A percentile compares a stretch with the other conserved stretches of the same genome.
Conservation (phyloP, 2,329 filamentous ascomycete genomes). For the Aspergillus glaucus region DNA sequence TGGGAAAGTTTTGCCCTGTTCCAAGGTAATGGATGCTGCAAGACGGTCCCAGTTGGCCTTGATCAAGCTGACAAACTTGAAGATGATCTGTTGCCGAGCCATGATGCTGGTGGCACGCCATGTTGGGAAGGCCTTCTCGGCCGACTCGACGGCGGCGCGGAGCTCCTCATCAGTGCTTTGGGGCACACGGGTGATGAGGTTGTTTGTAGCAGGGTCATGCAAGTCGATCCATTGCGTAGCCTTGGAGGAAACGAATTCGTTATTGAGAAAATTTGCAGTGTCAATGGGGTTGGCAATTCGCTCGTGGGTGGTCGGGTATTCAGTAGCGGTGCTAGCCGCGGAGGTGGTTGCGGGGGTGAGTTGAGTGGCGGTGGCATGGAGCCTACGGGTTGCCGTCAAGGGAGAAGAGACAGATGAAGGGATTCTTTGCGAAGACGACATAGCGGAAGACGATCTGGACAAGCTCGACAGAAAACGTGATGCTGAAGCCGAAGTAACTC, state of each 20-base stretch:
- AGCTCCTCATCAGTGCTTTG: conserved; percentile 61
- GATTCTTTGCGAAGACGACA: conserved; percentile 10
- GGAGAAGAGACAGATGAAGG: conserved; percentile 14
- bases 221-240: conserved; percentile 59
- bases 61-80: conserved; percentile 59
- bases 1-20: conserved; percentile 63
- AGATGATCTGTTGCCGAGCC: conserved; percentile 58
- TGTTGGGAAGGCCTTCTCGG: conserved; percentile 56
- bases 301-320: conserved; percentile 53
- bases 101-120: conserved; percentile 58
- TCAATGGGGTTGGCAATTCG: conserved; percentile 50
- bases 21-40: conserved; percentile 59
- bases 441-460: conserved; percentile 16
- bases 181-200: conserved; percentile 59
- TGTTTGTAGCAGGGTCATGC: conserved; percentile 60
- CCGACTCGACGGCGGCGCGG: conserved; percentile 55
- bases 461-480: conserved; percentile 20
- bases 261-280: conserved; percentile 60
- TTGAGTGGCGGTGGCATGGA: conserved; percentile 53
- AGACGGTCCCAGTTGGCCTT: conserved; percentile 60
- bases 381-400: conserved; percentile 21
- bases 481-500: conserved; percentile 15
- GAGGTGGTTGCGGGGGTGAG: conserved; percentile 45
- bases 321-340: conserved; percentile 43
- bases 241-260: conserved; percentile 54